Percentiles rank a stretch among this genome's conserved stretches.
Conservation (phyloP, 768 basidiomycete species). For the Pisolithus marmoratus region DNA sequence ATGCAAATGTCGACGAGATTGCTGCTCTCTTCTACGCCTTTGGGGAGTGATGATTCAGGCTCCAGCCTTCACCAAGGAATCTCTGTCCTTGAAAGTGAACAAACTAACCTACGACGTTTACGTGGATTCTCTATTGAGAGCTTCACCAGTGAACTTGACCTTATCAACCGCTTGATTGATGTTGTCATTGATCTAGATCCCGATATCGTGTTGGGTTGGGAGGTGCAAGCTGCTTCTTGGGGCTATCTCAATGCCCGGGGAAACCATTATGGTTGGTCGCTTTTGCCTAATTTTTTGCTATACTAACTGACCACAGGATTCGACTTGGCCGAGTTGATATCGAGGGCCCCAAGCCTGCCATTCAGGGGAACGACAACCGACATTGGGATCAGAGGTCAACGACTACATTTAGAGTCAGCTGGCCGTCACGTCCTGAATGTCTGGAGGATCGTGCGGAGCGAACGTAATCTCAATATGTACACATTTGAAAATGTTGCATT, state of each 20-base stretch:
- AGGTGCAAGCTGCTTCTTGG: conserved; percentile 85
- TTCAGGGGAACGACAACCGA: conserved; percentile 35
- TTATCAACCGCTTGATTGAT: conserved; percentile 75
- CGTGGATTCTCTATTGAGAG: conserved; percentile 43
- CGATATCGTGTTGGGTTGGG: conserved; percentile 90
- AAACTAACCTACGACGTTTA: conserved; percentile 36
- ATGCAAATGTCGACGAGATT: conserved; percentile 54
- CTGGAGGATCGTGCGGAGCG: conserved; percentile 89
- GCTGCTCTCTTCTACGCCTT: conserved; percentile 69
- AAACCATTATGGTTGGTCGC: conserved; percentile 43
- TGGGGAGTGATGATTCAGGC: conserved; percentile 38
- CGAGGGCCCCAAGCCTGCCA: conserved; percentile 60
- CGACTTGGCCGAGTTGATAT: conserved; percentile 66
- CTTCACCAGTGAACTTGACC: conserved; percentile 67
- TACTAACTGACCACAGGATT: conserved; percentile 44
- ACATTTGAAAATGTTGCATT: conserved; percentile 88
- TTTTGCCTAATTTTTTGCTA: not conserved
- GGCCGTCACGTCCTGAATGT: conserved; percentile 91
- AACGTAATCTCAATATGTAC: conserved; percentile 72
- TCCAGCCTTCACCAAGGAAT: conserved; percentile 37
- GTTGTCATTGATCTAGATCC: conserved; percentile 75
- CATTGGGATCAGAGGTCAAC: conserved; percentile 71
- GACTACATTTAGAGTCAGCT: conserved; percentile 74
- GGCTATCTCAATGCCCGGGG: conserved; percentile 79
- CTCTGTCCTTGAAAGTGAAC: conserved; percentile 44